Percentiles rank a stretch among this genome's conserved stretches.
Conservation (phyloP, 2,329 filamentous ascomycete genomes). For the Helicocarpus griseus region DNA sequence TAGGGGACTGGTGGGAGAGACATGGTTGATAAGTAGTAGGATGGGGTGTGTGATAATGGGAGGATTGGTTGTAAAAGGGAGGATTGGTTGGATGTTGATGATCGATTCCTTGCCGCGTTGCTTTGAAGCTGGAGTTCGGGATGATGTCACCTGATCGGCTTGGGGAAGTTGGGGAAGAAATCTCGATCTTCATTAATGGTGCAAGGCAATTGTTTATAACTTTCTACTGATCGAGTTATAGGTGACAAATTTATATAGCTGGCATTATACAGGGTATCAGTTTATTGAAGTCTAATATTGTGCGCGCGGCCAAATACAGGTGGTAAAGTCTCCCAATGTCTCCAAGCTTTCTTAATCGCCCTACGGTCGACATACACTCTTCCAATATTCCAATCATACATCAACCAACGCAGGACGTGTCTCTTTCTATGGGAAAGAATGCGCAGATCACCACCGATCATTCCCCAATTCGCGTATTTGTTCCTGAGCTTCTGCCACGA, state of each 20-base stretch:
- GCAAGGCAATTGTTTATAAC: no score
- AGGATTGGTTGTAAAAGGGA: background rate
- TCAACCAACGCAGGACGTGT: no score
- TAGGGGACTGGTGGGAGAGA: constrained; percentile 19
- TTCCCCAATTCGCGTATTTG: no score
- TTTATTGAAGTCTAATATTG: background rate
- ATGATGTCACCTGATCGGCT: constrained; percentile 8
- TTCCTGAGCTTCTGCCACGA: no score
- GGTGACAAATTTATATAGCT: background rate
- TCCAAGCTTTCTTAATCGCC: no score
- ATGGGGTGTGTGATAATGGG: no score
- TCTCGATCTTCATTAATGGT: no score
- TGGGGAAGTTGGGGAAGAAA: background rate
- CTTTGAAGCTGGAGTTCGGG: background rate
- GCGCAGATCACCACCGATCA: no score
- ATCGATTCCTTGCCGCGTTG: background rate
- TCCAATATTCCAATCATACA: no score
- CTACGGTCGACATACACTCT: no score
- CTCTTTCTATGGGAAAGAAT: no score
- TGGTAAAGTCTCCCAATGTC: background rate
- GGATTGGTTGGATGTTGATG: constrained; percentile 5
- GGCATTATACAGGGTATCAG: background rate
- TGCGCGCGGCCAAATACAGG: background rate
- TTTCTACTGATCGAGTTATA: no score
- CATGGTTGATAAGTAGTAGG: constrained; percentile 12